Percentiles rank a stretch among this genome's conserved stretches.
Evolutionary conservation across 176 grass and related monocot genomes (phyloP).

Genomic region (Oryza brachyantha): DNA sequence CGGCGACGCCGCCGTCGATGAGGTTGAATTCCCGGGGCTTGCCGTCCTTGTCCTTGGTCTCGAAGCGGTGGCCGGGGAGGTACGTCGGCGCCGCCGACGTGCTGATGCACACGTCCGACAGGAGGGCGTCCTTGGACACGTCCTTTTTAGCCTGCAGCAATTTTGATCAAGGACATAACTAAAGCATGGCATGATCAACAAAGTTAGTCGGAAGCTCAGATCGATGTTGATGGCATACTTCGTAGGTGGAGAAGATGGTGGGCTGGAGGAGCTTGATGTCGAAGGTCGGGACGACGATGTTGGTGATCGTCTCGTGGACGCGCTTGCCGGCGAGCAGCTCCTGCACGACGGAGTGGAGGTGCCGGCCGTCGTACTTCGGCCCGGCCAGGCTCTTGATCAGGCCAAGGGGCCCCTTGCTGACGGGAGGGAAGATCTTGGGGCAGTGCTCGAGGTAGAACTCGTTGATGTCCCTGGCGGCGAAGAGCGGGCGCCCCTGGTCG

Average conservation of each 20-base stretch:
- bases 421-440: constrained; percentile 38
- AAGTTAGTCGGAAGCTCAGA: no score
- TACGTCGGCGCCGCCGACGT: constrained; percentile 50
- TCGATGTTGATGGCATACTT: no score
- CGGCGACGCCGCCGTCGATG: constrained; percentile 59
- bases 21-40: constrained; percentile 51
- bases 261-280: constrained; percentile 60
- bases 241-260: constrained; percentile 40
- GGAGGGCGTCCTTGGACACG: constrained; percentile 39
- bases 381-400: background rate
- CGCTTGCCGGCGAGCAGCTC: constrained; percentile 13
- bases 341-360: constrained; percentile 35
- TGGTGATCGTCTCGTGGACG: constrained; percentile 18
- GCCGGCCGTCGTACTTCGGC: constrained; percentile 35
- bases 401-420: background rate
- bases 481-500: constrained; percentile 2
- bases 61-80: constrained; percentile 47
- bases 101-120: constrained; percentile 62
- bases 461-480: constrained; percentile 45
- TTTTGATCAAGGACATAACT: no score
- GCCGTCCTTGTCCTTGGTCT: constrained; percentile 40
- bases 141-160: constrained; percentile 27
- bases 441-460: constrained; percentile 40
- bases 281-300: constrained; percentile 54
- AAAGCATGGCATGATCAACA: no score